A percentile compares a stretch with the other conserved stretches of the same genome.
These are phyloP conservation scores for Rhytidhysteron rufulum DNA, from an alignment of 2,329 filamentous ascomycete species.

Conservation along the genomic window DNA sequence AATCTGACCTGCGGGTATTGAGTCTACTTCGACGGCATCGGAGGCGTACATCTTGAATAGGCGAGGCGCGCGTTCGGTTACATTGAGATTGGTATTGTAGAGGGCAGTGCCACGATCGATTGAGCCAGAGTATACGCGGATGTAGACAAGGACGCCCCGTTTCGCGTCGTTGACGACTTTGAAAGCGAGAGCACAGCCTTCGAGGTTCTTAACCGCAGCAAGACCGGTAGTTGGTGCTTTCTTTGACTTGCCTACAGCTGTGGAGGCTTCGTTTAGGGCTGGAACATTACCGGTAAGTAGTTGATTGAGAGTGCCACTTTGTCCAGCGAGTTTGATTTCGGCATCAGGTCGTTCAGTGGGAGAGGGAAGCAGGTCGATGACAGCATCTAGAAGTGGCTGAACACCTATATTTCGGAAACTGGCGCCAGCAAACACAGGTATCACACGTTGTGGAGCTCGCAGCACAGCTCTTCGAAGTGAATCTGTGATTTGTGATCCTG, in stretches of 20 bases:
- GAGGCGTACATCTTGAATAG: conserved; percentile 87
- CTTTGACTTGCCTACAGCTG: conserved; percentile 6
- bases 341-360: conserved; percentile 77
- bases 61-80: conserved; percentile 75
- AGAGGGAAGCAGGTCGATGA: conserved; percentile 81
- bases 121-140: conserved; percentile 84
- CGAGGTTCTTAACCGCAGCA: conserved; percentile 56
- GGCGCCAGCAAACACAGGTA: conserved; percentile 85
- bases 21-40: conserved; percentile 78
- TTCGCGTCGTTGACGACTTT: conserved; percentile 89
- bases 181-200: conserved; percentile 71
- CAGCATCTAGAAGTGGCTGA: conserved; percentile 82
- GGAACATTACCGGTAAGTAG: conserved; percentile 37
- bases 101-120: conserved; percentile 70
- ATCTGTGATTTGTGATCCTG: conserved; percentile 62
- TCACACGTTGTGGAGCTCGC: conserved; percentile 64
- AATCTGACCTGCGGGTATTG: conserved; percentile 82
- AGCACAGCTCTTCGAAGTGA: conserved; percentile 72
- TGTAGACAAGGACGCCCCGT: conserved; percentile 83
- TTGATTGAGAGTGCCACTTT: conserved; percentile 51
- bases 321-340: conserved; percentile 64
- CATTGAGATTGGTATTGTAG: conserved; percentile 81
- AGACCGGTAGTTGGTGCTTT: conserved; percentile 14
- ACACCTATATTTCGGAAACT: conserved; percentile 94
- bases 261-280: conserved; percentile 9